Evolutionary conservation across 345 rosid genomes (phyloP).

Genomic region (Gossypium mustelinum): DNA sequence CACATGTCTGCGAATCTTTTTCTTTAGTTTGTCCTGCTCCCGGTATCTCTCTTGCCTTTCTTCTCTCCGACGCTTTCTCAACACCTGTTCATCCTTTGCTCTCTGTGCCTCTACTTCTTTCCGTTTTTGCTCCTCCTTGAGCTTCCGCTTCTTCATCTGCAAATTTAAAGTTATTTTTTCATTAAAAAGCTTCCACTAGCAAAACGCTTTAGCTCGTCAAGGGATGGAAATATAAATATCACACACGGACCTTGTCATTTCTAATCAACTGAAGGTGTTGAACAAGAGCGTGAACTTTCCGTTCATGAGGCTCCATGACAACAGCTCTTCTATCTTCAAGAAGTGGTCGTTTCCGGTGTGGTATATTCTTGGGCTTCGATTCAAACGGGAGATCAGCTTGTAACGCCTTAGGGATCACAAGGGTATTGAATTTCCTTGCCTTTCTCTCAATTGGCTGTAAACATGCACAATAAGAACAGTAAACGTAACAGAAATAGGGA

Average conservation of each 20-base stretch:
- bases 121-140: constrained; percentile 57
- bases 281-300: constrained; percentile 46
- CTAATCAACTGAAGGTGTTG: constrained; percentile 59
- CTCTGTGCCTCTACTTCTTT: constrained; percentile 44
- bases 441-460: constrained; percentile 74
- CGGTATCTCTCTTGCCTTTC: constrained; percentile 73
- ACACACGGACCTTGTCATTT: constrained; percentile 50
- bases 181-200: neutral
- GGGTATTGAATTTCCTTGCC: constrained; percentile 61
- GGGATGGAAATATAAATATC: neutral
- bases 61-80: constrained; percentile 72
- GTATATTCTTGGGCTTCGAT: constrained; percentile 73
- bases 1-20: constrained; percentile 38
- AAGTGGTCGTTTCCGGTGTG: constrained; percentile 39
- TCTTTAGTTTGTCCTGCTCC: constrained; percentile 56
- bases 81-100: constrained; percentile 63
- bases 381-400: constrained; percentile 69
- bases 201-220: neutral
- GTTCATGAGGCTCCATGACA: constrained; percentile 65
- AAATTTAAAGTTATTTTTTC: neutral
- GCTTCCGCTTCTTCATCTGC: constrained; percentile 66
- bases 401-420: constrained; percentile 68
- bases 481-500: neutral
- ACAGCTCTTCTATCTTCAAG: constrained; percentile 73
- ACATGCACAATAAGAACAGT: neutral